Base-by-base conservation (phyloP, 768 basidiomycete species). In the Kwoniella sp. region DNA sequence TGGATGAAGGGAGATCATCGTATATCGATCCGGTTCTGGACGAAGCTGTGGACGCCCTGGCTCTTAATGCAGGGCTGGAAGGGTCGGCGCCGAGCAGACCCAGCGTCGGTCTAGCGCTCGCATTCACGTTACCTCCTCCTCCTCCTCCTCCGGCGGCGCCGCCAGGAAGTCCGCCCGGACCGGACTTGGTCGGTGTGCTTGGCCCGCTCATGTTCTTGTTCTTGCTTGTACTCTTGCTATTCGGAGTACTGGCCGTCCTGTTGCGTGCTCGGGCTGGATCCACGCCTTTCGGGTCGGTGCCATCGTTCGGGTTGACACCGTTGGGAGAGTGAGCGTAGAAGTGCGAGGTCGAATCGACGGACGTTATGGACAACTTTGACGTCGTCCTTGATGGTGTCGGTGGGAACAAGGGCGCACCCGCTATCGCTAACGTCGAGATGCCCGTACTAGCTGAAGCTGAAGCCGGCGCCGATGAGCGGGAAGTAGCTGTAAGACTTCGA, bases 331-430 rank as follows among this genome's bases (percentile, higher is more conserved):
- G 9, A 48, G 26, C 50, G 17, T 22, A 13, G 22, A 22, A 31
- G 34, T n/a, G 51, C 20, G 20, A 60, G 22, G 38, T 29, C 25
- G 28, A 37, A 34, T 70, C 64, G 50, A 68, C 67, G 25, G 72
- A 71, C 1, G 68, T 55, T 23, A 58, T 67, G 20, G 72, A 69
- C 1, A 73, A 37, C 12, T 71, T 63, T 8, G 72, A 73, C 22
- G 72, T 73, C 1, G 72, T 66, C 11, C 72, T 64, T 23, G 56
- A 56, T 0, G 70, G 72, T 28, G 72, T 58, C 4, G 69, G 67
- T 13, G 72, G 62, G 55, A 72, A 62, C 1, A 61, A 38, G n/a
- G n/a, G 63, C 23, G 31, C 41, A 37, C 34, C 13, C 34, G 34
- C 5, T 37, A 13, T 37, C 13, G 34, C 34, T 37, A 13, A n/a